Conservation (phyloP, 148 eudicot genomes). For the Cornus controversa region DNA sequence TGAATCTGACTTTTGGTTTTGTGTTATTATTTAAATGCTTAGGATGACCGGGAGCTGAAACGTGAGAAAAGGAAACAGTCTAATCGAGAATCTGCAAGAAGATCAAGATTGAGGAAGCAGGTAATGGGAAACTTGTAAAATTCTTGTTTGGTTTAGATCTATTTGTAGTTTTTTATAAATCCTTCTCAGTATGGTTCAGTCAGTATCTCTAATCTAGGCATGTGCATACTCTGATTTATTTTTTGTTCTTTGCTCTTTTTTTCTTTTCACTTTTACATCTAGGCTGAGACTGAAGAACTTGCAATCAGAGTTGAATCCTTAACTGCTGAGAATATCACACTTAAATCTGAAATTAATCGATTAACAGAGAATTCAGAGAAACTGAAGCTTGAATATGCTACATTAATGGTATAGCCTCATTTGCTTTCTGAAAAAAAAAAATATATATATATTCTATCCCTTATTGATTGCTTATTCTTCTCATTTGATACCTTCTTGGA, state of each 20-base stretch:
- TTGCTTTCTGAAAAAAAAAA: slow-evolving; percentile 6
- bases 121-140: slow-evolving; percentile 16
- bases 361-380: slow-evolving; percentile 59
- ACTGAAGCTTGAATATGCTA: slow-evolving; percentile 69
- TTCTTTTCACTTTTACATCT: slow-evolving; percentile 9
- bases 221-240: not conserved
- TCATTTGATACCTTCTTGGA: slow-evolving; percentile 6
- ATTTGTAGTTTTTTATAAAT: not conserved
- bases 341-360: slow-evolving; percentile 69
- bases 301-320: slow-evolving; percentile 68
- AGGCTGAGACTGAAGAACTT: slow-evolving; percentile 97
- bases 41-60: slow-evolving; percentile 88
- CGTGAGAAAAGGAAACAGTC: slow-evolving; percentile 92
- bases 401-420: slow-evolving; percentile 44
- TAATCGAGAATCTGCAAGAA: slow-evolving; percentile 93
- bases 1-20: not conserved
- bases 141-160: not conserved
- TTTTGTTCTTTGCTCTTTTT: not conserved
- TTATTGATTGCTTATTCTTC: too few species aligned
- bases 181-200: not conserved
- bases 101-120: slow-evolving; percentile 96
- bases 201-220: not conserved
- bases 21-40: not conserved
- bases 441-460: not conserved
- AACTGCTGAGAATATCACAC: slow-evolving; percentile 63